These are phyloP conservation scores for Theobroma cacao DNA, from an alignment of 345 rosid genomes.

Conservation along the genomic window DNA sequence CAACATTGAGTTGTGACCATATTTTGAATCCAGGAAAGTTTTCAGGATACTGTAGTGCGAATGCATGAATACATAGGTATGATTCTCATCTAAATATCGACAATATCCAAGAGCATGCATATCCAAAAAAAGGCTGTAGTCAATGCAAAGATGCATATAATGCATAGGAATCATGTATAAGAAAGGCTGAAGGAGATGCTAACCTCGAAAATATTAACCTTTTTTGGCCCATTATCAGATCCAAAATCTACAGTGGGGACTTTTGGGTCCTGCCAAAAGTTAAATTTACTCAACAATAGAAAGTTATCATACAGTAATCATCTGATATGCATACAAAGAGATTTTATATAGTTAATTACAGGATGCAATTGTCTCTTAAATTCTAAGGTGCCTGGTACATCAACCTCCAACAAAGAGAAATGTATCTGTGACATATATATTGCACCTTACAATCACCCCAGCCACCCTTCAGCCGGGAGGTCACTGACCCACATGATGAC, in stretches of 20 bases:
- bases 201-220: constrained; percentile 71
- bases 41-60: background rate
- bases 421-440: background rate
- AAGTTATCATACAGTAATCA: background rate
- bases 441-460: background rate
- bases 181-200: constrained; percentile 23
- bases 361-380: background rate
- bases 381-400: background rate
- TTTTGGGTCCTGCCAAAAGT: constrained; percentile 45
- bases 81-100: background rate
- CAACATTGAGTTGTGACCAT: background rate
- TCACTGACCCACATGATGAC: constrained; percentile 1
- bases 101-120: background rate
- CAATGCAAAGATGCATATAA: background rate
- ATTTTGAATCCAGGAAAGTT: background rate
- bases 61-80: background rate
- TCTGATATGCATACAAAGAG: background rate
- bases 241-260: constrained; percentile 73
- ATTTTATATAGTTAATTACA: background rate
- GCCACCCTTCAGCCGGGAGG: background rate
- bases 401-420: background rate
- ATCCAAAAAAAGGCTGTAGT: too few relatives aligned
- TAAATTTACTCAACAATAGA: constrained; percentile 17
- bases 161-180: constrained; percentile 1
- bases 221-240: constrained; percentile 48